Conservation (phyloP, 768 basidiomycete genomes). For the Xerocomellus amylosporus region DNA sequence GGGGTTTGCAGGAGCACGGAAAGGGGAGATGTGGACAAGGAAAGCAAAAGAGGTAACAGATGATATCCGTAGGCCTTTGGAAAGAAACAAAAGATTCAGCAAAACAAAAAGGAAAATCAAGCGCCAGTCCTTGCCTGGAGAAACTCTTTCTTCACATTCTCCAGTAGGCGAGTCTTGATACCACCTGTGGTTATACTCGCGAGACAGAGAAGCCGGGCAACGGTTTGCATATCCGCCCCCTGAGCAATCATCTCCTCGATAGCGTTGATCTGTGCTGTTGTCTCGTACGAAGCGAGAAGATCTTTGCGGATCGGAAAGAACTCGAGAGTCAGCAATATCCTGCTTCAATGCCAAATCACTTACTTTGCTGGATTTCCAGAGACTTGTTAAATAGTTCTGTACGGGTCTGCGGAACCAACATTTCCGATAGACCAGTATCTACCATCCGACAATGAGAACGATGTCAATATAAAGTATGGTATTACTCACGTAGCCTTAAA, state of each 20-base stretch:
- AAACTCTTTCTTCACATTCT: constrained; percentile 88
- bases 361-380: constrained; percentile 95
- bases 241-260: constrained; percentile 92
- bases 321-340: constrained; percentile 7
- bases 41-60: constrained; percentile 63
- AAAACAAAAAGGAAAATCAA: neutral
- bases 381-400: constrained; percentile 89
- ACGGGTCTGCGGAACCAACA: constrained; percentile 79
- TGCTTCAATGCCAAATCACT: constrained; percentile 19
- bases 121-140: constrained; percentile 56
- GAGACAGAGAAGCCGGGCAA: constrained; percentile 81
- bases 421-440: constrained; percentile 96
- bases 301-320: constrained; percentile 45
- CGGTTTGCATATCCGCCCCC: constrained; percentile 75
- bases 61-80: constrained; percentile 73
- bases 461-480: neutral
- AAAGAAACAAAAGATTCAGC: constrained; percentile 2
- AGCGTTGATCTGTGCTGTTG: constrained; percentile 70
- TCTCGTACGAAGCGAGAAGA: constrained; percentile 90
- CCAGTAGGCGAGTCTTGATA: constrained; percentile 81
- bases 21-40: constrained; percentile 64
- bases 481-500: constrained; percentile 73
- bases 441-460: constrained; percentile 1
- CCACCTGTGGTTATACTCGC: constrained; percentile 83
- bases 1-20: constrained; percentile 65